Base-by-base conservation (phyloP, 2,329 filamentous ascomycete genomes). In the Zasmidium angulare region DNA sequence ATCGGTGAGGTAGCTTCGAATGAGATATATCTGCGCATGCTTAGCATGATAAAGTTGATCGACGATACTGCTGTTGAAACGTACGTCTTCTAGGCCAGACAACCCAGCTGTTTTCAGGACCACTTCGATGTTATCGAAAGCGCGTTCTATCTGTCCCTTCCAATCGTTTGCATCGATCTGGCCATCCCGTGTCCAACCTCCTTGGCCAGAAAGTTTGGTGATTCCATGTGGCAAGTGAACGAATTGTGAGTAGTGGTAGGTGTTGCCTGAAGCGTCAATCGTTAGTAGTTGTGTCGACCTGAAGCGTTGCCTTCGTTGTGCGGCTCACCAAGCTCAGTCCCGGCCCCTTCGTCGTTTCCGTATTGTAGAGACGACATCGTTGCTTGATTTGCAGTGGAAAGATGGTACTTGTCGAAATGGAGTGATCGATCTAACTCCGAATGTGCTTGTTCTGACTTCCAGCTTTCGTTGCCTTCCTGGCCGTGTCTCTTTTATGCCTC, bases 201-300 rank as follows among this genome's bases (percentile, higher is more conserved):
- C 56, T 54, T 59, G 56, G n/a, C 56, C 56, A 20, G 56, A 55
- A 1, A 54, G 36, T n/a, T 51, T 59, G 22, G 51, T 43, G 14
- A 59, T 54, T 21, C 40, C 43, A 12, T 54, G n/a, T 36, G 50
- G 50, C 12, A 59, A 36, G 21, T 54, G 17, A 12, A 59, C 56
- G 22, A 50, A 46, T 54, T 59, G 56, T 10, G 50, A 50, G 23
- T 59, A 59, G 46, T 50, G 19, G 31, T 53, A 50, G 24, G 29
- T 46, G 54, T 23, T 49, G 26, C 26, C 26, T 29, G 26, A 6
- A 29, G 26, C 26, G 11, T 4, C 6, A 29, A n/a, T n/a, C n/a
- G n/a, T n/a, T n/a, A n/a, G n/a, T n/a, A n/a, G n/a, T n/a, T n/a
- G n/a, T n/a, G n/a, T n/a, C n/a, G n/a, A n/a, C n/a, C n/a, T n/a